A percentile compares a stretch with the other conserved stretches of the same genome.
Evolutionary conservation across 768 basidiomycete species (phyloP).

Genomic region (Lactifluus echinatus): DNA sequence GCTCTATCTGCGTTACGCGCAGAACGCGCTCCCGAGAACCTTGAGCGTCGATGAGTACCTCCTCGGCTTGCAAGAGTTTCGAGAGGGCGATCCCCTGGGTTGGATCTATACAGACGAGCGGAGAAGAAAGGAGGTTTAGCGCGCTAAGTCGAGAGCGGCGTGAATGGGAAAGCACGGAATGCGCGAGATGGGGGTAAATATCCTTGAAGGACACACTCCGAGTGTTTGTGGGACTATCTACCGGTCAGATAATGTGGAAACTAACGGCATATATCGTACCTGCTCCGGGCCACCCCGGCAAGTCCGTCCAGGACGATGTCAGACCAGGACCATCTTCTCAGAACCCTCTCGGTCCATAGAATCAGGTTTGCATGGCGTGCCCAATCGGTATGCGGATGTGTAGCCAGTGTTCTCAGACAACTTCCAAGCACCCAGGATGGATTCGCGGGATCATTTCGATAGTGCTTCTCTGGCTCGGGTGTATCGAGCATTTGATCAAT

Average conservation of each 20-base stretch:
- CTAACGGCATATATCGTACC: conserved; percentile 29
- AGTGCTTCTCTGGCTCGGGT: conserved; percentile 24
- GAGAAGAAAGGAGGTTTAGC: conserved; percentile 54
- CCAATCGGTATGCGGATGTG: conserved; percentile 40
- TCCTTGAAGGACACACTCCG: conserved; percentile 31
- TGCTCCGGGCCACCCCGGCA: conserved; percentile 37
- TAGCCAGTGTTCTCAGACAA: conserved; percentile 48
- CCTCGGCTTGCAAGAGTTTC: conserved; percentile 71
- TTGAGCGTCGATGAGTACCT: conserved; percentile 65
- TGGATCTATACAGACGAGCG: conserved; percentile 35
- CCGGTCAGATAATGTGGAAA: conserved; percentile 3
- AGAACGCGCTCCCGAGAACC: conserved; percentile 81
- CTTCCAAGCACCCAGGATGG: conserved; percentile 49
- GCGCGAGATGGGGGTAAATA: conserved; percentile 44
- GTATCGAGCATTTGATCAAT: conserved; percentile 34
- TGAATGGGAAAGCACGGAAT: conserved; percentile 64
- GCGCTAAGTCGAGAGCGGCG: conserved; percentile 52
- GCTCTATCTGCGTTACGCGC: conserved; percentile 62
- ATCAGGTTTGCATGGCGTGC: conserved; percentile 36
- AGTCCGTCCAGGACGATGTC: conserved; percentile 48
- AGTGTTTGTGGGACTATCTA: conserved; percentile 14
- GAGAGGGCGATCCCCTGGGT: conserved; percentile 47
- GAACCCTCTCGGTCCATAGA: conserved; percentile 39
- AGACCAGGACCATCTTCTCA: conserved; percentile 51
- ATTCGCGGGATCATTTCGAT: conserved; percentile 32